These are phyloP conservation scores for Gracilaria domingensis DNA, from an alignment of 23 red algal genomes.

Conservation along the genomic window DNA sequence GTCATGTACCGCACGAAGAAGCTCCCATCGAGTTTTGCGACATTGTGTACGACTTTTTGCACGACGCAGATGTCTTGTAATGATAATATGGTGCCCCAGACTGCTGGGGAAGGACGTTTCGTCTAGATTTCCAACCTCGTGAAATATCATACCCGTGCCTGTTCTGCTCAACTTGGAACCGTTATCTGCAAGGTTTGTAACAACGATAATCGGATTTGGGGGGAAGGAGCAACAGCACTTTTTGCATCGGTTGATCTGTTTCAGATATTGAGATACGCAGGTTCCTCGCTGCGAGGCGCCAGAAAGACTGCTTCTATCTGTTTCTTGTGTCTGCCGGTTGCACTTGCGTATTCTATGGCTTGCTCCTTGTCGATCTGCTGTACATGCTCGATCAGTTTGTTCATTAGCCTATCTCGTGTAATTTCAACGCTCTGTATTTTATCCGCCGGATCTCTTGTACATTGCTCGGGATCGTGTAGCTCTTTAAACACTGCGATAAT, in stretches of 20 bases:
- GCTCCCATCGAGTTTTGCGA: constrained; percentile 57
- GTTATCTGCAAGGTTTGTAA: neutral
- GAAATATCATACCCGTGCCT: too few species aligned
- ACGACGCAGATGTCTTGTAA: constrained; percentile 4
- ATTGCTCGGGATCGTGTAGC: constrained; percentile 25
- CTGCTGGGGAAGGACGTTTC: neutral
- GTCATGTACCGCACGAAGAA: constrained; percentile 87
- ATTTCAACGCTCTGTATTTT: constrained; percentile 55
- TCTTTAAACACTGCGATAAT: constrained; percentile 60
- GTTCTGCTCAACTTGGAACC: neutral
- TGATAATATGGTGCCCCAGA: neutral
- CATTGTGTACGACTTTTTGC: constrained; percentile 57
- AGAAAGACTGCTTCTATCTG: constrained; percentile 42
- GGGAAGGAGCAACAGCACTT: neutral
- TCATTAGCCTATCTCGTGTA: constrained; percentile 23
- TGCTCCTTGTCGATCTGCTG: constrained; percentile 80
- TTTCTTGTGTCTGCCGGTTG: constrained; percentile 41
- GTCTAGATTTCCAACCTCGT: too few species aligned
- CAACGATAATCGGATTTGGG: neutral
- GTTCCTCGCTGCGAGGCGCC: constrained; percentile 9
- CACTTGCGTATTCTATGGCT: constrained; percentile 45
- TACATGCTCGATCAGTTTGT: constrained; percentile 77
- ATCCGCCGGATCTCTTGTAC: constrained; percentile 36
- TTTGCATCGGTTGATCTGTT: neutral
- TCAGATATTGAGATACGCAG: constrained; percentile 38